phyloP scores from a whole-genome alignment of 148 eudicot species.

The Cornus florida region DNA sequence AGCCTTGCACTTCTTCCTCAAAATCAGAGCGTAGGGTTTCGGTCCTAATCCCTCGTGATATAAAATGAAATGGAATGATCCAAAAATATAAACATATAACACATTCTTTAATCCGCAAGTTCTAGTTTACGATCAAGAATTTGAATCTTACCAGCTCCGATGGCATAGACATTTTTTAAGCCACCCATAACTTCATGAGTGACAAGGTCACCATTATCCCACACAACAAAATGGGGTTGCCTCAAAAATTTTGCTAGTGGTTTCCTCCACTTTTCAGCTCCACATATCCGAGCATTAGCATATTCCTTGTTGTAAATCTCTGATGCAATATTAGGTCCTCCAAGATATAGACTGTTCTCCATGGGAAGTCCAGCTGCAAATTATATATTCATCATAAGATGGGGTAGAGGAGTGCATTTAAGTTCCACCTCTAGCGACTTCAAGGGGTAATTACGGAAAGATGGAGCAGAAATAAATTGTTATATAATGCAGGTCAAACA shows the following conservation, averaged over 20 bases:
- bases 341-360: slow-evolving; percentile 91
- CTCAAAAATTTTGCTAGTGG: slow-evolving; percentile 78
- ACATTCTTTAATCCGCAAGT: background rate
- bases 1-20: no score
- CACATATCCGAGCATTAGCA: slow-evolving; percentile 94
- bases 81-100: background rate
- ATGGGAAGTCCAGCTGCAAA: slow-evolving; percentile 76
- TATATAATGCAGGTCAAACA: background rate
- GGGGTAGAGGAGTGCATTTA: background rate
- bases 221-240: slow-evolving; percentile 87
- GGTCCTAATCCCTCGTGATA: no score
- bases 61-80: background rate
- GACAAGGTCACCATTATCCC: slow-evolving; percentile 95
- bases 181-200: slow-evolving; percentile 99
- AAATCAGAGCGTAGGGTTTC: no score
- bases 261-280: slow-evolving; percentile 88
- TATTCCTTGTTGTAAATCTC: slow-evolving; percentile 92
- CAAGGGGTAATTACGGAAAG: background rate
- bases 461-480: background rate
- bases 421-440: background rate
- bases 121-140: background rate
- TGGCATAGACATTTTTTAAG: slow-evolving; percentile 91
- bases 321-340: slow-evolving; percentile 97
- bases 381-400: background rate
- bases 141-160: slow-evolving; percentile 74